Percentiles rank a stretch among this genome's conserved stretches.
Evolutionary conservation across 1,139 yeast species (phyloP).

Genomic region (Yamadazyma mexicana): DNA sequence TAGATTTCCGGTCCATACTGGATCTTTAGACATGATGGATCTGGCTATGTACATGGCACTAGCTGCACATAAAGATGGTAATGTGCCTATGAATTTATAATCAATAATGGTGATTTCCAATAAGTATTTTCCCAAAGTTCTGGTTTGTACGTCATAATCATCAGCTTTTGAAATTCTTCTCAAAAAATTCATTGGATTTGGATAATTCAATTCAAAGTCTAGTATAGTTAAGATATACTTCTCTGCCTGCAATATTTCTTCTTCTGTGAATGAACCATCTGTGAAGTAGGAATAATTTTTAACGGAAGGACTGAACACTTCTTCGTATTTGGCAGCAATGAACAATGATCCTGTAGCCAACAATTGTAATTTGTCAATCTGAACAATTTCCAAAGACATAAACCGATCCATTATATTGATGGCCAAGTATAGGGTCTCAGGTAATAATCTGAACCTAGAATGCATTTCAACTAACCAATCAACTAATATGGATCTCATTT

Average conservation of each 20-base stretch:
- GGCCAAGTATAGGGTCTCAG: conserved; percentile 88
- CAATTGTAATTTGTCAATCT: conserved; percentile 81
- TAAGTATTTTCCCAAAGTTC: conserved; percentile 89
- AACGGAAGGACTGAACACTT: conserved; percentile 87
- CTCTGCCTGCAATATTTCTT: conserved; percentile 86
- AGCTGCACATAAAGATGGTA: conserved; percentile 86
- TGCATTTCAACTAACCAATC: conserved; percentile 97
- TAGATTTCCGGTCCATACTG: conserved; percentile 79
- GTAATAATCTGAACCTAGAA: conserved; percentile 77
- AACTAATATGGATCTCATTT: conserved; percentile 84
- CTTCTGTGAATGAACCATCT: conserved; percentile 80
- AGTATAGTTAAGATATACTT: conserved; percentile 75
- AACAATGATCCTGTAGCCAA: conserved; percentile 89
- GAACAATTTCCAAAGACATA: conserved; percentile 76
- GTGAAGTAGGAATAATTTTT: conserved; percentile 87
- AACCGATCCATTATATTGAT: conserved; percentile 90
- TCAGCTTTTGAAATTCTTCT: conserved; percentile 94
- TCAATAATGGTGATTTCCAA: conserved; percentile 82
- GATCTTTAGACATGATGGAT: conserved; percentile 67
- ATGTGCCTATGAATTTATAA: conserved; percentile 72
- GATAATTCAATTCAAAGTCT: conserved; percentile 79
- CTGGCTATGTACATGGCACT: conserved; percentile 90
- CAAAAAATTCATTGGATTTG: conserved; percentile 91
- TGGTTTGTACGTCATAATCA: conserved; percentile 87
- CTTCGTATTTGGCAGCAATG: conserved; percentile 95